Percentiles rank a stretch among this genome's conserved stretches.
phyloP scores from a whole-genome alignment of 78 protist species.

The Dictyostelium brefeldianum region DNA sequence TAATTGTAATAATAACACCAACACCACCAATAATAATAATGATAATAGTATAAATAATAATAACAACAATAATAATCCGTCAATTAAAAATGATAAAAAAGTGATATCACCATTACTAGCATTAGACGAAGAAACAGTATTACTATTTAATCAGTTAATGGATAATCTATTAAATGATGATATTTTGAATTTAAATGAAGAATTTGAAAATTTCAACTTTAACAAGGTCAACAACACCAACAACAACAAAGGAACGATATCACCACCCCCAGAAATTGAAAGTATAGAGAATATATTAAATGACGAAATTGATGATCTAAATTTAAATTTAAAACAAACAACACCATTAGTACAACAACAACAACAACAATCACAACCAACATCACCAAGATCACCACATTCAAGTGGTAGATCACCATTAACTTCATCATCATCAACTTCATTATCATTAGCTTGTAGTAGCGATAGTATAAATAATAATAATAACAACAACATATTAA shows the following conservation, averaged over 20 bases:
- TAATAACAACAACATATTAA: slow-evolving; percentile 3
- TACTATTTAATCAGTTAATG: not conserved
- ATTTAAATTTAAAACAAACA: not conserved
- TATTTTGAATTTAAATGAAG: not conserved
- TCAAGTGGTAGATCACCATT: no score
- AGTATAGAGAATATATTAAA: slow-evolving; percentile 4
- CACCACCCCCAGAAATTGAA: not conserved
- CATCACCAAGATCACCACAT: not conserved
- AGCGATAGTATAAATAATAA: not conserved
- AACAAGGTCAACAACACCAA: not conserved
- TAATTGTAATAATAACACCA: no score
- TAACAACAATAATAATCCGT: not conserved
- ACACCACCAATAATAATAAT: not conserved
- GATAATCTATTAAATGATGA: not conserved
- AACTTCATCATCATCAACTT: no score
- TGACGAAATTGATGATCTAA: not conserved
- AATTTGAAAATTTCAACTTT: not conserved
- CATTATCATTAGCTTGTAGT: no score
- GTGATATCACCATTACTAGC: not conserved
- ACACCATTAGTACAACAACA: not conserved
- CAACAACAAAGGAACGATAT: not conserved
- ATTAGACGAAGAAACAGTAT: not conserved
- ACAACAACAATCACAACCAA: not conserved
- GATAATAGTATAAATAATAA: not conserved
- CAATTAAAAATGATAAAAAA: not conserved